A percentile compares a stretch with the other conserved stretches of the same genome.
Conservation (phyloP, 192 early-diverging fungal genomes). For the Coemansia aciculifera region DNA sequence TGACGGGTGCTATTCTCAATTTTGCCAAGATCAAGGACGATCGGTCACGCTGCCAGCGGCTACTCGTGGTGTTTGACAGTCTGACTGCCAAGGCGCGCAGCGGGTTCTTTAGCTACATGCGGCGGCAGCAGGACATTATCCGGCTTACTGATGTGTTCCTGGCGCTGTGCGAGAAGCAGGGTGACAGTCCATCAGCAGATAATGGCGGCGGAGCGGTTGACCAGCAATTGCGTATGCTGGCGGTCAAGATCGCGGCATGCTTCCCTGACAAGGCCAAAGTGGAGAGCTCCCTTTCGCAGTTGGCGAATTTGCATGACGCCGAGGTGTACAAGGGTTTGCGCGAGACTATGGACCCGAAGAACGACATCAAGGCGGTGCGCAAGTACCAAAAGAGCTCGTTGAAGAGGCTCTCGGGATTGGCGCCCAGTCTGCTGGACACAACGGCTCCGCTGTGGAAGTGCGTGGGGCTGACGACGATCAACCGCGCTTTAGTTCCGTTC, state of each 20-base stretch:
- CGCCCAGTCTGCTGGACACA: slow-evolving; percentile 64
- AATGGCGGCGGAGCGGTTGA: slow-evolving; percentile 49
- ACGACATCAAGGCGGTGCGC: slow-evolving; percentile 69
- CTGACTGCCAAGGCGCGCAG: slow-evolving; percentile 68
- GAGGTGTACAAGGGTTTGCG: slow-evolving; percentile 67
- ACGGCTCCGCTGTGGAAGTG: slow-evolving; percentile 74
- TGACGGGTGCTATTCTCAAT: slow-evolving; percentile 47
- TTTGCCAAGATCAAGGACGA: slow-evolving; percentile 51
- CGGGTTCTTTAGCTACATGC: slow-evolving; percentile 76
- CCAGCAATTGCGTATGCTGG: slow-evolving; percentile 56
- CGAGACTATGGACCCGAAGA: slow-evolving; percentile 69
- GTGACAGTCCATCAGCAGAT: slow-evolving; percentile 46
- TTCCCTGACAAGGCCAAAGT: slow-evolving; percentile 69
- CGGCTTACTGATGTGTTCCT: slow-evolving; percentile 61
- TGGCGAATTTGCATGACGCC: slow-evolving; percentile 67
- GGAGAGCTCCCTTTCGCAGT: slow-evolving; percentile 64
- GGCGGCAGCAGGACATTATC: slow-evolving; percentile 68
- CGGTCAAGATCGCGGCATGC: slow-evolving; percentile 58
- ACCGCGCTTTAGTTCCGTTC: slow-evolving; percentile 61
- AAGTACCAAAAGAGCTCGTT: slow-evolving; percentile 73
- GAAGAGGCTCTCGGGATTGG: slow-evolving; percentile 64
- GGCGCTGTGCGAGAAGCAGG: slow-evolving; percentile 63
- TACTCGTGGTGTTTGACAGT: slow-evolving; percentile 65
- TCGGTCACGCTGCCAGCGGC: slow-evolving; percentile 53
- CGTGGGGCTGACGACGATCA: slow-evolving; percentile 72